phyloP scores from a whole-genome alignment of 2,329 filamentous ascomycete species.

The Stachybotrys chlorohalonatus region DNA sequence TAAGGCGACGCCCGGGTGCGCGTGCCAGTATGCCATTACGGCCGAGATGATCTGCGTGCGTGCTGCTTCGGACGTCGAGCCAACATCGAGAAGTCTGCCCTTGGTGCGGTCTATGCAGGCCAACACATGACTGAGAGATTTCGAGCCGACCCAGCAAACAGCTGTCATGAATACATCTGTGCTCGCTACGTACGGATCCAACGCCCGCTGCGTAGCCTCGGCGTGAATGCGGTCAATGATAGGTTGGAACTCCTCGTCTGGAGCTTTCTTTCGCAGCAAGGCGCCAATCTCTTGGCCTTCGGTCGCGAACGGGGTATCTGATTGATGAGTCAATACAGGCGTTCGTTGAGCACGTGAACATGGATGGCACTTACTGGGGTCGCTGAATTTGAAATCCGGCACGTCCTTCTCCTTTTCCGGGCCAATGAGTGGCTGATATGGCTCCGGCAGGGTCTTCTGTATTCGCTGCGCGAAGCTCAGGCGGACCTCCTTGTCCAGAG shows the following conservation, averaged over 20 bases:
- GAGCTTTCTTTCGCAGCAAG: constrained; percentile 73
- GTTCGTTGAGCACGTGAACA: neutral
- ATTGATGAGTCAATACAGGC: constrained; percentile 1
- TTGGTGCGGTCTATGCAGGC: constrained; percentile 95
- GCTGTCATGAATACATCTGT: constrained; percentile 91
- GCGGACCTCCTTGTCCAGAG: constrained; percentile 92
- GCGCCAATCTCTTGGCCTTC: constrained; percentile 77
- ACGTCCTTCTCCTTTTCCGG: constrained; percentile 88
- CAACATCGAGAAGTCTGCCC: constrained; percentile 73
- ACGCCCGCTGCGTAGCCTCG: constrained; percentile 59
- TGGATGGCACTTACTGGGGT: constrained; percentile 49
- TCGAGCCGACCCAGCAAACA: constrained; percentile 88
- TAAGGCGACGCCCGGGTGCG: constrained; percentile 85
- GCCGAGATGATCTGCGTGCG: constrained; percentile 82
- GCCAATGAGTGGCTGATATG: constrained; percentile 72
- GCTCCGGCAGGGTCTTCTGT: constrained; percentile 80
- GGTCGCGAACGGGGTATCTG: constrained; percentile 69
- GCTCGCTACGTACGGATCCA: constrained; percentile 76
- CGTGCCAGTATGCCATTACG: constrained; percentile 86
- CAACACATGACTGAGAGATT: constrained; percentile 90
- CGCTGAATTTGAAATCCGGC: constrained; percentile 87
- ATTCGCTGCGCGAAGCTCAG: constrained; percentile 94
- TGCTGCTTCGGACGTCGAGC: constrained; percentile 63
- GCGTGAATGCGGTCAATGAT: constrained; percentile 73
- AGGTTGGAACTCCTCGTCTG: constrained; percentile 78